phyloP scores from a whole-genome alignment of 768 basidiomycete genomes.

The Kwoniella pini region DNA sequence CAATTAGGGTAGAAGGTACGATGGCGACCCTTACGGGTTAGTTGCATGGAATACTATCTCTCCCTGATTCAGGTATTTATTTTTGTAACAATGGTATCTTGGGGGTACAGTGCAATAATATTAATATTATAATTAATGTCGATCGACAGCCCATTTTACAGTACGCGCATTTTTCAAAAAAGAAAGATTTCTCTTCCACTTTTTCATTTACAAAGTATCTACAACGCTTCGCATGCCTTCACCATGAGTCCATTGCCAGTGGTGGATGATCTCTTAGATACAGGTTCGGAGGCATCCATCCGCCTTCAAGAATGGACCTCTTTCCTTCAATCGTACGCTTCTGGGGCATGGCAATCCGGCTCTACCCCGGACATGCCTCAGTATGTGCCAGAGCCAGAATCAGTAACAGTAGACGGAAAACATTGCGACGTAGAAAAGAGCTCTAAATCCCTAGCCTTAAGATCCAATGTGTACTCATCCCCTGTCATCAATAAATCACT shows the following conservation, averaged over 20 bases:
- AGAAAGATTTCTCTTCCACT: too few species aligned
- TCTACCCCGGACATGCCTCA: background rate
- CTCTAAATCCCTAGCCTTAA: background rate
- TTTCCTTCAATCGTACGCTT: background rate
- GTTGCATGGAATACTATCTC: too few species aligned
- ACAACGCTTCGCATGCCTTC: background rate
- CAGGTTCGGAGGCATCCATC: background rate
- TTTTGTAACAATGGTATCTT: too few species aligned
- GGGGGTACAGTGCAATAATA: too few species aligned
- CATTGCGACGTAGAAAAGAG: background rate
- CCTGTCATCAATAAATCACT: background rate
- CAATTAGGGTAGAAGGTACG: too few species aligned
- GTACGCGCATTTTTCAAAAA: too few species aligned
- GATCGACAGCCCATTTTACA: too few species aligned
- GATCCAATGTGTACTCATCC: slow-evolving; percentile 3
- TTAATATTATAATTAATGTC: too few species aligned
- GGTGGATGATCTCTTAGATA: background rate
- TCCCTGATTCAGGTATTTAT: too few species aligned
- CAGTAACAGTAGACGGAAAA: background rate
- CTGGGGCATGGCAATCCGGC: background rate
- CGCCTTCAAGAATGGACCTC: background rate
- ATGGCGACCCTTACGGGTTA: too few species aligned
- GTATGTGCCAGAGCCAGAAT: background rate
- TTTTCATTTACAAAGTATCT: too few species aligned
- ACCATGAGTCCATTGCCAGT: background rate